These are phyloP conservation scores for Aspergillus japonicus DNA, from an alignment of 2,329 filamentous ascomycete genomes.

Conservation along the genomic window DNA sequence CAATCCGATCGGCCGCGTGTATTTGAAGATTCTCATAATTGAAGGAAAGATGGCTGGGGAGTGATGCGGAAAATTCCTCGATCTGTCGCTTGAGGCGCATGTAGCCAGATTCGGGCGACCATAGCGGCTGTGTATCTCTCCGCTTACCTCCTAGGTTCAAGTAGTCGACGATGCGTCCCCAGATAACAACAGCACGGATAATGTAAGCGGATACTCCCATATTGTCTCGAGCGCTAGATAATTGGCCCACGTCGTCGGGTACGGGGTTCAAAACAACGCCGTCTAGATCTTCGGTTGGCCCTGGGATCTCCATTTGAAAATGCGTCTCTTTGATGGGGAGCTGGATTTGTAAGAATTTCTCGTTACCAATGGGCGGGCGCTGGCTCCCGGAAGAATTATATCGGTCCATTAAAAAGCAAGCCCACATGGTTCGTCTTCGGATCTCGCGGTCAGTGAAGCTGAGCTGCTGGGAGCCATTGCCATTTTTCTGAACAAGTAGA, in stretches of 20 bases:
- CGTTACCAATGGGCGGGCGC: slow-evolving; percentile 83
- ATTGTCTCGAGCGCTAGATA: slow-evolving; percentile 70
- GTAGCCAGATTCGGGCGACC: slow-evolving; percentile 78
- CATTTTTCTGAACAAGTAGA: slow-evolving; percentile 56
- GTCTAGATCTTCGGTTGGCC: slow-evolving; percentile 77
- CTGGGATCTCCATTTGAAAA: slow-evolving; percentile 88
- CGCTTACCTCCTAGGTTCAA: slow-evolving; percentile 87
- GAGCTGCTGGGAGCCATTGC: slow-evolving; percentile 61
- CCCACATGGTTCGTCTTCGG: slow-evolving; percentile 92
- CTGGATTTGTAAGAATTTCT: slow-evolving; percentile 85
- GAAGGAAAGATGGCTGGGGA: slow-evolving; percentile 73
- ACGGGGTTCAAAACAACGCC: slow-evolving; percentile 66
- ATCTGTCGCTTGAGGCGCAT: slow-evolving; percentile 67
- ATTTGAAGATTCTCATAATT: slow-evolving; percentile 77
- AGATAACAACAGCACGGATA: slow-evolving; percentile 78
- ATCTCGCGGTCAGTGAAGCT: slow-evolving; percentile 95
- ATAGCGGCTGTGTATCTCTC: slow-evolving; percentile 72
- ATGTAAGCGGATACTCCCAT: slow-evolving; percentile 95
- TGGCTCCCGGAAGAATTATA: slow-evolving; percentile 97
- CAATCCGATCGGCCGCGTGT: slow-evolving; percentile 79
- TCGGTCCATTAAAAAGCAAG: slow-evolving; percentile 94
- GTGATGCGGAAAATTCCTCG: slow-evolving; percentile 64
- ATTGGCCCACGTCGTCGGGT: slow-evolving; percentile 61
- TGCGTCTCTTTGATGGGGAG: slow-evolving; percentile 86
- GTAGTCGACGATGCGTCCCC: slow-evolving; percentile 87